Evolutionary conservation across 768 basidiomycete species (phyloP).

Genomic region (Mycena belliarum): DNA sequence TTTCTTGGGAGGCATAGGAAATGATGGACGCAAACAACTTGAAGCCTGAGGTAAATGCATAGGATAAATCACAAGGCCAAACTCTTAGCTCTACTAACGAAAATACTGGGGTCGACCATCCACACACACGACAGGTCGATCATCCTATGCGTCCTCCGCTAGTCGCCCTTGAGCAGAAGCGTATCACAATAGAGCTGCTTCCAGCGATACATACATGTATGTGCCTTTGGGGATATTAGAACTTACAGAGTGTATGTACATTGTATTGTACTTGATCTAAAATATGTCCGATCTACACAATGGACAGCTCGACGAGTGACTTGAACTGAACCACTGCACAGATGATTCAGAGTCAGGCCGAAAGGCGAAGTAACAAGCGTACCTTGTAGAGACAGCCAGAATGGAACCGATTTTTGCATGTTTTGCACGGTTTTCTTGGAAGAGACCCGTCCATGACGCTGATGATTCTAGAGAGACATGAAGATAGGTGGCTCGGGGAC

Average conservation of each 20-base stretch:
- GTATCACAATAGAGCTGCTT: too few relatives aligned
- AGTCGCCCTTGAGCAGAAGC: too few relatives aligned
- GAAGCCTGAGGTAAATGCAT: too few relatives aligned
- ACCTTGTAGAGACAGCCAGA: slow-evolving; percentile 90
- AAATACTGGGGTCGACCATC: too few relatives aligned
- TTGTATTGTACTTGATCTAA: slow-evolving; percentile 30
- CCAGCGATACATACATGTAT: too few relatives aligned
- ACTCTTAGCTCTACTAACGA: too few relatives aligned
- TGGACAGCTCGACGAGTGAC: slow-evolving; percentile 90
- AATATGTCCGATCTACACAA: slow-evolving; percentile 86
- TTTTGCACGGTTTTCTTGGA: slow-evolving; percentile 89
- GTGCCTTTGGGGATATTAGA: not conserved
- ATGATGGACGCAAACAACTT: too few relatives aligned
- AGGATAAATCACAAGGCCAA: too few relatives aligned
- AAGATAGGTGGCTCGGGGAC: not conserved
- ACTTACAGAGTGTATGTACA: not conserved
- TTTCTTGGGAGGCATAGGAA: not conserved
- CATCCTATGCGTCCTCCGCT: too few relatives aligned
- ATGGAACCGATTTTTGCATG: slow-evolving; percentile 94
- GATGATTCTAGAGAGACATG: slow-evolving; percentile 63
- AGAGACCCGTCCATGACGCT: slow-evolving; percentile 85
- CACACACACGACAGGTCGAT: too few relatives aligned
- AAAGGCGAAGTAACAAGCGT: slow-evolving; percentile 16
- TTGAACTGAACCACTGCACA: slow-evolving; percentile 81
- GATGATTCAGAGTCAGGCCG: slow-evolving; percentile 1